A percentile compares a stretch with the other conserved stretches of the same genome.
These are phyloP conservation scores for Auricularia sp. DNA, from an alignment of 768 basidiomycete species.

Conservation along the genomic window DNA sequence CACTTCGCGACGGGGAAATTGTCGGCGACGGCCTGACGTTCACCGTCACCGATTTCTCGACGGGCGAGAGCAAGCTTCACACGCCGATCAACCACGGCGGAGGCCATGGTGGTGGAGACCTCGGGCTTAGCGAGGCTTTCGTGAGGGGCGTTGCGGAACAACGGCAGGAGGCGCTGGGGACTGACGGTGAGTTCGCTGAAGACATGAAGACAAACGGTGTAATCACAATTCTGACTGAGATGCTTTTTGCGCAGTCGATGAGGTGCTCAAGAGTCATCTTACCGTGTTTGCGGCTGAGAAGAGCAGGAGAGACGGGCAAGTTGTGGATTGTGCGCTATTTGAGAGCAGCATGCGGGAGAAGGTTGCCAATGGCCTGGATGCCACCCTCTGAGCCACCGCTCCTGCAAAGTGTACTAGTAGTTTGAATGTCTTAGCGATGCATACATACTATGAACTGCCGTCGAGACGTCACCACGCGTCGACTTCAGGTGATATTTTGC, in stretches of 20 bases:
- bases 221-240: not conserved
- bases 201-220: too few species aligned
- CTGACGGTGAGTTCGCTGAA: slow-evolving; percentile 24
- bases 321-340: slow-evolving; percentile 62
- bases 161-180: slow-evolving; percentile 56
- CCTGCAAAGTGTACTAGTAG: too few species aligned
- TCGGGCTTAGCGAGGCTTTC: slow-evolving; percentile 66
- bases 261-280: slow-evolving; percentile 68
- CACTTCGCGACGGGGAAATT: slow-evolving; percentile 84
- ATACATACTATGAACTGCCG: too few species aligned
- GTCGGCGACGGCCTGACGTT: slow-evolving; percentile 76
- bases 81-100: slow-evolving; percentile 50
- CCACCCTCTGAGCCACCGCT: too few species aligned
- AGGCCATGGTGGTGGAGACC: slow-evolving; percentile 78
- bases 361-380: not conserved
- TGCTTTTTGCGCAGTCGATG: slow-evolving; percentile 28
- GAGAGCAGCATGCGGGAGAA: slow-evolving; percentile 28
- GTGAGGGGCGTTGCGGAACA: slow-evolving; percentile 61
- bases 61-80: slow-evolving; percentile 33
- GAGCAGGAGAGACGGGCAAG: slow-evolving; percentile 55
- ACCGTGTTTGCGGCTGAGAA: slow-evolving; percentile 84
- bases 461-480: too few species aligned
- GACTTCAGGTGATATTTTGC: too few species aligned
- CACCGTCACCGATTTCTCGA: slow-evolving; percentile 64
- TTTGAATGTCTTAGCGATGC: too few species aligned